Evolutionary conservation across 176 grass and related monocot genomes (phyloP).

Genomic region (Aegilops longissima): DNA sequence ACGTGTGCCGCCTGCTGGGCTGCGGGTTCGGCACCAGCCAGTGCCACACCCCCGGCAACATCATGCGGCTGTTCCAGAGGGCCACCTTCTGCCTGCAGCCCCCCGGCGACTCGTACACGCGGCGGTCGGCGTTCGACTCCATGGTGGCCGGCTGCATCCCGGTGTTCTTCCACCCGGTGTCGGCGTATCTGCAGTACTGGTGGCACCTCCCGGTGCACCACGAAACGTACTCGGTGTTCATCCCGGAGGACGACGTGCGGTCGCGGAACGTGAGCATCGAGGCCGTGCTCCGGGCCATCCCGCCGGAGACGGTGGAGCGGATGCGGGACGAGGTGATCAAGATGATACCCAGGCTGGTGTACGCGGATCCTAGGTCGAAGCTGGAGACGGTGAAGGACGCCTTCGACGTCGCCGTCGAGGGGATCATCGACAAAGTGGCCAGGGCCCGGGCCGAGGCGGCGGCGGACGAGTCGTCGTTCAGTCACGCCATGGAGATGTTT

Average conservation of each 20-base stretch:
- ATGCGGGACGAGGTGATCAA: slow-evolving; percentile 48
- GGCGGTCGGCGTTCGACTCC: slow-evolving; percentile 52
- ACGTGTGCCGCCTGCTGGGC: slow-evolving; percentile 36
- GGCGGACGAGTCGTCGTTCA: background rate
- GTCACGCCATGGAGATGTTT: background rate
- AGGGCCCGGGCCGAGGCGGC: background rate
- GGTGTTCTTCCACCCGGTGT: slow-evolving; percentile 48
- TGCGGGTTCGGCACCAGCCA: slow-evolving; percentile 49
- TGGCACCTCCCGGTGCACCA: slow-evolving; percentile 43
- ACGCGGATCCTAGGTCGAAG: slow-evolving; percentile 40
- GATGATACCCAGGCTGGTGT: slow-evolving; percentile 38
- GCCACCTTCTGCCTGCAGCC: slow-evolving; percentile 58
- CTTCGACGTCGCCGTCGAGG: slow-evolving; percentile 47
- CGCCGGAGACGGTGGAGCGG: slow-evolving; percentile 14
- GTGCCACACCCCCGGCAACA: slow-evolving; percentile 38
- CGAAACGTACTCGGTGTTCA: slow-evolving; percentile 46
- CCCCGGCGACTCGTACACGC: slow-evolving; percentile 46
- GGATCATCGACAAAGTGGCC: slow-evolving; percentile 22
- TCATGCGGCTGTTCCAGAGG: slow-evolving; percentile 54
- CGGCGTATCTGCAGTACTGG: slow-evolving; percentile 49
- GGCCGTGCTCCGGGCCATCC: slow-evolving; percentile 40
- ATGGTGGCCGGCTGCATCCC: slow-evolving; percentile 57
- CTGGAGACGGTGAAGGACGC: slow-evolving; percentile 48
- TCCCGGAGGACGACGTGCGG: slow-evolving; percentile 37
- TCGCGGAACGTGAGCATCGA: slow-evolving; percentile 43